Conservation (phyloP, 1,284 basidiomycete species). For the Pyrrhoderma noxium region DNA sequence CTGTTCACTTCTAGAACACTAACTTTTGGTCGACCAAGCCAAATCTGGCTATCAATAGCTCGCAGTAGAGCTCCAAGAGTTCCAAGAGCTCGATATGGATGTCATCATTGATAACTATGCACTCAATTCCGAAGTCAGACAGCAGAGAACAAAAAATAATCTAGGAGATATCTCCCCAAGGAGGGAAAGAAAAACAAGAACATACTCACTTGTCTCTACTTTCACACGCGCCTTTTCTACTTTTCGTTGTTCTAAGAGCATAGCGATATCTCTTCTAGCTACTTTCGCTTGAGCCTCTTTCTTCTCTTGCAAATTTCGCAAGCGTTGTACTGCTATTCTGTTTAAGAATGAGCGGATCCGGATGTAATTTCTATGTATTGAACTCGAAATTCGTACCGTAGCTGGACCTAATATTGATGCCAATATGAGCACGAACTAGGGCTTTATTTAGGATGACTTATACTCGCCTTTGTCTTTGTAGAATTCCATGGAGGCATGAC, state of each 20-base stretch:
- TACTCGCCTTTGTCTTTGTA: constrained; percentile 15
- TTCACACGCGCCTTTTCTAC: constrained; percentile 79
- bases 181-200: neutral
- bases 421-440: neutral
- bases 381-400: constrained; percentile 10
- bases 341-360: neutral
- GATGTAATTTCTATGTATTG: neutral
- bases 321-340: constrained; percentile 85
- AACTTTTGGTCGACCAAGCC: constrained; percentile 83
- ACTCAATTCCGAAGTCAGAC: neutral
- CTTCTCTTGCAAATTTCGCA: constrained; percentile 89
- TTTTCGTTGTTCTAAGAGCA: constrained; percentile 72
- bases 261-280: constrained; percentile 71
- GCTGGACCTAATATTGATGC: constrained; percentile 10
- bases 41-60: constrained; percentile 89
- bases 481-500: constrained; percentile 17
- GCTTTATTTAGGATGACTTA: neutral
- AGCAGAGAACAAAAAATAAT: constrained; percentile 8
- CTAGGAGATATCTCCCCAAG: neutral
- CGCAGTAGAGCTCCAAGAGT: constrained; percentile 88
- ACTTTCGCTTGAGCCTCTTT: constrained; percentile 88
- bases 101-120: constrained; percentile 79
- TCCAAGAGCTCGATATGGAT: constrained; percentile 83
- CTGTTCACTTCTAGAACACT: constrained; percentile 28
- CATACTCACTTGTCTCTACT: constrained; percentile 63